Evolutionary conservation across 2,329 filamentous ascomycete genomes (phyloP), one percentile per base, ranked within the genome.

Genomic region (Venturia pyrina): DNA sequence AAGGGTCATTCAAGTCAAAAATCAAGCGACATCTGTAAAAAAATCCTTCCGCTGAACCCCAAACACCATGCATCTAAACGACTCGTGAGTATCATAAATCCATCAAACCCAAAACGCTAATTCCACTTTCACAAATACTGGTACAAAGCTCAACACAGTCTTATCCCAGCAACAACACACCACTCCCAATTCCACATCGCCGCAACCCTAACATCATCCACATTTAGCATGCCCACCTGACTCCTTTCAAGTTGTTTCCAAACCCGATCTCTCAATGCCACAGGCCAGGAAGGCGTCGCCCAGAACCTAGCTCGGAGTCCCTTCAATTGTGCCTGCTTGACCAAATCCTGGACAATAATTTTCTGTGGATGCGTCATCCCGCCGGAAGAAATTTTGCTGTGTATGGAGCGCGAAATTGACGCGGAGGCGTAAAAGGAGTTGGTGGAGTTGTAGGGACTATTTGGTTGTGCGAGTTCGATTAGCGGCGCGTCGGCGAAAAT

Each of bases 361-460:
- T 82, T 72, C 69, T 86, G 83, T 2, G 68, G 65, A 1, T 72
- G 65, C 0, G 77, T 81, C 1, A 89, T 72, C 2, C 75, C 75
- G 3, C 80, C 80, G 71, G 72, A 79, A 77, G 73, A 80, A 56
- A 79, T 75, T 62, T 72, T 74, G 2, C 86, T 88, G 24, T 34
- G 28, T 17, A 90, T 78, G 0, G 81, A 73, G 3, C 74, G 71
- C n/a, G 74, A 75, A 71, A 90, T 87, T 15, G 83, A 81, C 2
- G 82, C 80, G 61, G 83, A 87, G 21, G 87, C 85, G 73, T 89
- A 90, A 75, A 85, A 87, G 3, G 85, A 88, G 73, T 89, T 90
- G 24, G 76, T 75, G 1, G 71, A 66, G 70, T 80, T 79, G 75
- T 82, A 88, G 0, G 74, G 73, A 44, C 63, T 37, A 13, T 60